Percentiles rank a stretch among this genome's conserved stretches.
Conservation (phyloP, 2,329 filamentous ascomycete genomes). For the Colletotrichum chrysophilum region DNA sequence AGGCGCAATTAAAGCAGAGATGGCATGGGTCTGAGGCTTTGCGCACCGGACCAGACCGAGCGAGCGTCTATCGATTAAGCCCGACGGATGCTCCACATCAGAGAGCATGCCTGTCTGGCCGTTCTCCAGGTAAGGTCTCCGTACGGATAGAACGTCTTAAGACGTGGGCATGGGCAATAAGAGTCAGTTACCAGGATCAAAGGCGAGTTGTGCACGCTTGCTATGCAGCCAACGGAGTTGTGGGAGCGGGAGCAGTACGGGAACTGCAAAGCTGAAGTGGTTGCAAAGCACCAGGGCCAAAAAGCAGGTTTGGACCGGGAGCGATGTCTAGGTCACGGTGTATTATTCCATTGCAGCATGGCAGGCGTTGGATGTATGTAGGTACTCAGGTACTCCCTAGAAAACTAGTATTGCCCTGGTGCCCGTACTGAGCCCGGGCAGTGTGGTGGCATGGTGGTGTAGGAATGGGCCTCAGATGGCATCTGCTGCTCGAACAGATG, state of each 20-base stretch:
- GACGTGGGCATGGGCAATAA: not conserved
- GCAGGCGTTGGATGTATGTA: not conserved
- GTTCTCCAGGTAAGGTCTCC: not conserved
- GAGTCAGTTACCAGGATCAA: slow-evolving; percentile 17
- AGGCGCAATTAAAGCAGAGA: slow-evolving; percentile 19
- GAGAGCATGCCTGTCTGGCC: slow-evolving; percentile 2
- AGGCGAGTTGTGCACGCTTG: slow-evolving; percentile 14
- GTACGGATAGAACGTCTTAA: not conserved
- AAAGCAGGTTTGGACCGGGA: not conserved
- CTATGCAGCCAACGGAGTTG: not conserved
- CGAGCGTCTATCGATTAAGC: slow-evolving; percentile 14
- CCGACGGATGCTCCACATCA: slow-evolving; percentile 3
- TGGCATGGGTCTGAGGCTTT: slow-evolving; percentile 13
- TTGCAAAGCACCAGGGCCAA: not conserved
- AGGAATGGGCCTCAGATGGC: slow-evolving; percentile 21
- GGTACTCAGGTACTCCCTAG: not conserved
- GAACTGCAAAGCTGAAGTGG: not conserved
- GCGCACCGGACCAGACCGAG: slow-evolving; percentile 20
- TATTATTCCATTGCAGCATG: not conserved
- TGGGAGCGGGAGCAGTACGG: not conserved
- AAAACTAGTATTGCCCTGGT: not conserved
- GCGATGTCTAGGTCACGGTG: not conserved
- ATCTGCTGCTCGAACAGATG: slow-evolving; percentile 9
- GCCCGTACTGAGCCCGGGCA: not conserved
- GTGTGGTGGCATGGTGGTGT: not conserved